Evolutionary conservation across 768 basidiomycete species (phyloP), one percentile per base, ranked within the genome.

Genomic region (Pleurotus tuber-regium): DNA sequence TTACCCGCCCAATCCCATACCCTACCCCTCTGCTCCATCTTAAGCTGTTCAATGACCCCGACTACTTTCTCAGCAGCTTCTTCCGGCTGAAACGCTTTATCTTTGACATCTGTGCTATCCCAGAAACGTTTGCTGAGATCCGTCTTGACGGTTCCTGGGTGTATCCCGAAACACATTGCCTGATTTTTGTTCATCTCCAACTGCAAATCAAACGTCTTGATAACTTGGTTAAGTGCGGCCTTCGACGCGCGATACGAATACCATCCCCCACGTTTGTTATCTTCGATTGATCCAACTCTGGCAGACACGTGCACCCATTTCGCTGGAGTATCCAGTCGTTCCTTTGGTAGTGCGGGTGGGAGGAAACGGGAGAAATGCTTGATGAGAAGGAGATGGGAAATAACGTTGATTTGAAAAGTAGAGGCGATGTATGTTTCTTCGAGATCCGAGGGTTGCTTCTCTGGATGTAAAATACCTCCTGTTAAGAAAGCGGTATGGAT

Each of bases 241-340:
- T 83, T 84, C 44, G 80, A 82, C 16, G 79, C 69, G 23, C 81
- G 77, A 61, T 83, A 83, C 26, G 79, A 82, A 59, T 77, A 83
- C 82, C 82, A 83, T 30, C 81, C 83, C 14, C 82, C 82, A 19
- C 70, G 71, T 21, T 63, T 66, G 60, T 84, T 85, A 58, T 85
- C 82, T 16, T 73, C 70, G 49, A 83, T 74, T 31, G 79, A 82
- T 25, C 82, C 82, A 7, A 83, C 76, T 31, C 80, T 78, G 14
- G 81, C 82, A 9, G 79, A 76, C 50, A 83, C 64, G 61, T 85
- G 82, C 19, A 79, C 76, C 82, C 81, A 83, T 58, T 79, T 82
- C 19, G 80, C 63, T 2, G 72, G 74, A 6, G 54, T 56, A 11
- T 55, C 39, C 11, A 72, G 48, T 3, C 55, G 35, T 9, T 55